Evolutionary conservation across 2,329 filamentous ascomycete species (phyloP).

Genomic region (Xylaria sp.): DNA sequence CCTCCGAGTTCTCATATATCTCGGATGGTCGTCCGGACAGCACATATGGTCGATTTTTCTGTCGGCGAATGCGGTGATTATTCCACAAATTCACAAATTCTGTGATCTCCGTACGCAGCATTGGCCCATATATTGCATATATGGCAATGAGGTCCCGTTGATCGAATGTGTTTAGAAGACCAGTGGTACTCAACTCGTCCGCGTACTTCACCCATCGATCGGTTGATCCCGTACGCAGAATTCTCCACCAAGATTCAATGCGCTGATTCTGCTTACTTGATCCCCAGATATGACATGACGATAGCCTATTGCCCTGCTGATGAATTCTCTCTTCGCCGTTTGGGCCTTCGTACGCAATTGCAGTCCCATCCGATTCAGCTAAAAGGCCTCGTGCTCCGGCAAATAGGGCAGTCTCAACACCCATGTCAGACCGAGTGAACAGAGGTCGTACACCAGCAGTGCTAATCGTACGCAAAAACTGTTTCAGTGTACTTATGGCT

Average conservation of each 20-base stretch:
- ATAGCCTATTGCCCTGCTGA: not conserved
- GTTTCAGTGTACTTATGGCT: not conserved
- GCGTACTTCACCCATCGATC: not conserved
- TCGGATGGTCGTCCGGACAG: not conserved
- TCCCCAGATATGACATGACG: not conserved
- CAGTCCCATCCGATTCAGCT: not conserved
- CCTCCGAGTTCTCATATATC: not conserved
- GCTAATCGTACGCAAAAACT: not conserved
- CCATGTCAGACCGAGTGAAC: not conserved
- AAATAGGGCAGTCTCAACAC: not conserved
- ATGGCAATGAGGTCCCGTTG: not conserved
- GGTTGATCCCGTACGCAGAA: not conserved
- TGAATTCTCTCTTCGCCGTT: not conserved
- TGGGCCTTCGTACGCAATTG: not conserved
- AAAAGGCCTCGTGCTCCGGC: not conserved
- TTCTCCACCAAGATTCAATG: not conserved
- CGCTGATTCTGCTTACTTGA: not conserved
- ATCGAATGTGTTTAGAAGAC: not conserved
- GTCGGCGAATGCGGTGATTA: not conserved
- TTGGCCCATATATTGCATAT: not conserved
- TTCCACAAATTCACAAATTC: not conserved
- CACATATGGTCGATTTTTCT: not conserved
- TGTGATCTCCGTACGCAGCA: not conserved
- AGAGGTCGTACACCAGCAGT: not conserved
- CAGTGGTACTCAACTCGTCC: not conserved